These are phyloP conservation scores for Pseudogymnoascus sp. DNA, from an alignment of 2,329 filamentous ascomycete genomes.

Conservation along the genomic window DNA sequence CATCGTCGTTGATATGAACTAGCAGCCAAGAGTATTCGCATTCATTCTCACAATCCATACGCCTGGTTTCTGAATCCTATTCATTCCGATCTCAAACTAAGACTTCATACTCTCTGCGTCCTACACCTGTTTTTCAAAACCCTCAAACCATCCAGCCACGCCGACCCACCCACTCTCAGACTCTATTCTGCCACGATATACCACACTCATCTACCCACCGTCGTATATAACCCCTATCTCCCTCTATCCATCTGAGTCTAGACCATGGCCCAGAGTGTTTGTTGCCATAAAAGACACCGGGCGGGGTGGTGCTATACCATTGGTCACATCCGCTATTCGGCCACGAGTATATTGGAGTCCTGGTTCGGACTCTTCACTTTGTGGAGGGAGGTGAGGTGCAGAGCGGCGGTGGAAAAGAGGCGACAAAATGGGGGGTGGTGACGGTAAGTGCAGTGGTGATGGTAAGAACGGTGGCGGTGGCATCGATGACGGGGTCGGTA, in stretches of 20 bases:
- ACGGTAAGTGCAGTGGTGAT: background rate
- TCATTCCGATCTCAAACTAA: no score
- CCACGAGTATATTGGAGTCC: background rate
- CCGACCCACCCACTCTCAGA: no score
- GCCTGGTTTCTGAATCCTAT: no score
- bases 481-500: background rate
- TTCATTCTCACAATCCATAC: no score
- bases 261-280: background rate
- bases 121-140: no score
- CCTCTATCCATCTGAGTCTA: background rate
- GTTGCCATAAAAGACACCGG: background rate
- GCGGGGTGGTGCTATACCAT: background rate
- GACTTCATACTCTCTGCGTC: no score
- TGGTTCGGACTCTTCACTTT: background rate
- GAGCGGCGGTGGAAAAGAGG: background rate
- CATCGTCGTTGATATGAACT: no score
- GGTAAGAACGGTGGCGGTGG: background rate
- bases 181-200: no score
- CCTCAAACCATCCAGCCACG: no score
- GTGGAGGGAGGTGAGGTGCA: background rate
- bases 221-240: background rate
- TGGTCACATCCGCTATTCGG: background rate
- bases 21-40: no score
- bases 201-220: no score
- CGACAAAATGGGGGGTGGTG: background rate